Evolutionary conservation across 768 basidiomycete genomes (phyloP).

Genomic region (Mycena pura): DNA sequence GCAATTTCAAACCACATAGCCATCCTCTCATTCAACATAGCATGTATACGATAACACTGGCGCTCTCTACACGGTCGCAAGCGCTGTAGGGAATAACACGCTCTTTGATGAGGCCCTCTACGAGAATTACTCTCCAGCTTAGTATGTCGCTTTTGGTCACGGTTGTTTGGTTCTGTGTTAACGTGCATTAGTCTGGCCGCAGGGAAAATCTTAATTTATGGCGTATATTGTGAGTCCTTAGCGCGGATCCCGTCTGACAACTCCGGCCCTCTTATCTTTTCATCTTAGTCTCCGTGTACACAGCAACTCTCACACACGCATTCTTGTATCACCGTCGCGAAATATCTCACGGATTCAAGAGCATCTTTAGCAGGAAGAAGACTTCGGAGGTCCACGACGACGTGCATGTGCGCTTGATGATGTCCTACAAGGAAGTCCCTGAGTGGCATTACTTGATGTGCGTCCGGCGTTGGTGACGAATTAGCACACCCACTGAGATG

Average conservation of each 20-base stretch:
- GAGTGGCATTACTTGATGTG: conserved; percentile 50
- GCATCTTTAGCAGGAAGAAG: conserved; percentile 35
- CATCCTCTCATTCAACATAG: background rate
- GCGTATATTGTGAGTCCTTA: conserved; percentile 27
- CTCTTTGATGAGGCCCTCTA: conserved; percentile 42
- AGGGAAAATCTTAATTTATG: conserved; percentile 38
- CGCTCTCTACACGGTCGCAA: conserved; percentile 45
- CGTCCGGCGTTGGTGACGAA: conserved; percentile 24
- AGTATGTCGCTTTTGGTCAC: background rate
- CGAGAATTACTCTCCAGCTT: conserved; percentile 46
- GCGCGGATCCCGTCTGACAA: conserved; percentile 35
- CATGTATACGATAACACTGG: conserved; percentile 52
- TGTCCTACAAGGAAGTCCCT: conserved; percentile 47
- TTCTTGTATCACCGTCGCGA: conserved; percentile 51
- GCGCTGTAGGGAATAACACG: conserved; percentile 41
- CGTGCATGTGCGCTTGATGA: conserved; percentile 51
- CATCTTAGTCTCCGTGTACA: conserved; percentile 27
- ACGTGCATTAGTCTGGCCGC: conserved; percentile 20
- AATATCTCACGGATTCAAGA: conserved; percentile 35
- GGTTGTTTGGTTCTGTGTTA: background rate
- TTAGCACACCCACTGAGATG: background rate
- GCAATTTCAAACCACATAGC: background rate
- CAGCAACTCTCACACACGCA: conserved; percentile 46
- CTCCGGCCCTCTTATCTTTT: conserved; percentile 33
- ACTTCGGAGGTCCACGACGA: conserved; percentile 41